Base-by-base conservation (phyloP, 2,329 filamentous ascomycete genomes). In the Scedosporium dehoogii region DNA sequence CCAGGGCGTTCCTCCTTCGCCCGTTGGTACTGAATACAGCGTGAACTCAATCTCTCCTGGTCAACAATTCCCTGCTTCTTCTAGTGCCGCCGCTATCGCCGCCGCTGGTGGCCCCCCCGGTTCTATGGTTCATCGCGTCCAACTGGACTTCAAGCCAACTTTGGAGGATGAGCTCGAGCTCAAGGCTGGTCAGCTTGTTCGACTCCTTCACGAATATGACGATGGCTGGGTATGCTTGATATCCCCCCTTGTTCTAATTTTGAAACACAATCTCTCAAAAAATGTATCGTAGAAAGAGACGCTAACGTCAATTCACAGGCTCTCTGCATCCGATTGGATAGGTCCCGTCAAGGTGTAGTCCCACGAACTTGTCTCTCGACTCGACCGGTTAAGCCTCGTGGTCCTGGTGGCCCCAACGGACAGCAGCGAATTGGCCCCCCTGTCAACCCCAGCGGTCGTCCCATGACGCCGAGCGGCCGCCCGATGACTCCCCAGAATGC, bases 201-300 rank as follows among this genome's bases (percentile, higher is more conserved):
- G 93, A 66, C 79, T 99, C 66, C 80, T 97, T 60, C 93, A 97
- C 71, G 92, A 96, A 75, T 99, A 97, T 70, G 94, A 99, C 72
- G 94, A 99, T 76, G 94, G 94, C 70, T 99, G 94, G 94, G 90
- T 93, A 83, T 83, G 89, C 82, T 33, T 9, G 29, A 33, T 62
- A 53, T 41, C 23, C 27, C 7, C 56, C 14, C 29, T 48, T 63
- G 59, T 62, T 61, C 64, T 68, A 71, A 68, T 72, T 64, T 60
- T 21, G 25, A 1, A 6, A 33, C 29, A 33, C 9, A 29, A 10
- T 6, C 29, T 9, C 9, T 33, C 29, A 33, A 33, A 33, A 33
- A 33, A 33, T 1, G 4, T 25, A 2, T 21, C 25, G 41, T 29
- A 56, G 12, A 59, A 58, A 55, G 67, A 21, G 12, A 16, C 6